Percentiles rank a stretch among this genome's conserved stretches.
Conservation (phyloP, 371 early-diverging fungal genomes). For the Coemansia sp. region DNA sequence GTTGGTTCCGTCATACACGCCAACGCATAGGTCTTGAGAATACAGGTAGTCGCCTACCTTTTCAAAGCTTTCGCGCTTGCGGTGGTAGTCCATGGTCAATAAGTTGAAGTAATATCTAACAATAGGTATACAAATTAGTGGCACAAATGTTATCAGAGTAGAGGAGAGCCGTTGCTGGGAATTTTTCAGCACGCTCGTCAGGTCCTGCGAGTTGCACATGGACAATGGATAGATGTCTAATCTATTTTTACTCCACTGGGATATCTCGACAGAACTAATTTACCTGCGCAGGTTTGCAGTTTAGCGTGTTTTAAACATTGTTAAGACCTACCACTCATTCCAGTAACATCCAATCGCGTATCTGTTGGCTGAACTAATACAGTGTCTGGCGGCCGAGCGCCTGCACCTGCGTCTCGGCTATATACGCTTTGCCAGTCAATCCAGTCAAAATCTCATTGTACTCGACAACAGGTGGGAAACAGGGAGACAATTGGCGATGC, state of each 20-base stretch:
- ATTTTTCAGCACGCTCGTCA: not conserved
- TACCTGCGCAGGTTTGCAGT: not conserved
- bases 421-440: too few species aligned
- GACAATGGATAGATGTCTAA: not conserved
- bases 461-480: not conserved
- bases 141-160: not conserved
- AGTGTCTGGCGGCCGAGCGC: too few species aligned
- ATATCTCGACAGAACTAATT: not conserved
- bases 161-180: not conserved
- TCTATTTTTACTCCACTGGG: not conserved
- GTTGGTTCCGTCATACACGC: slow-evolving; percentile 41
- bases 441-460: not conserved
- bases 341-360: too few species aligned
- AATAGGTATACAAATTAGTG: not conserved
- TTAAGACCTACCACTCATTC: too few species aligned
- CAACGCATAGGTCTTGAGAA: slow-evolving; percentile 44
- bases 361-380: too few species aligned
- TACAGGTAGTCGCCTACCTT: slow-evolving; percentile 39
- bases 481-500: not conserved
- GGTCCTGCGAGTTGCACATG: not conserved
- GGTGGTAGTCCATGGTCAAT: not conserved
- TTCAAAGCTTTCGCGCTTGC: slow-evolving; percentile 10
- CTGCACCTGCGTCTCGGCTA: too few species aligned
- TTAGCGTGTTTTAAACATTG: not conserved
- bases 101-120: not conserved